A percentile compares a stretch with the other conserved stretches of the same genome.
Evolutionary conservation across 2,329 filamentous ascomycete species (phyloP).

Genomic region (Penicillium aurantiogriseum): DNA sequence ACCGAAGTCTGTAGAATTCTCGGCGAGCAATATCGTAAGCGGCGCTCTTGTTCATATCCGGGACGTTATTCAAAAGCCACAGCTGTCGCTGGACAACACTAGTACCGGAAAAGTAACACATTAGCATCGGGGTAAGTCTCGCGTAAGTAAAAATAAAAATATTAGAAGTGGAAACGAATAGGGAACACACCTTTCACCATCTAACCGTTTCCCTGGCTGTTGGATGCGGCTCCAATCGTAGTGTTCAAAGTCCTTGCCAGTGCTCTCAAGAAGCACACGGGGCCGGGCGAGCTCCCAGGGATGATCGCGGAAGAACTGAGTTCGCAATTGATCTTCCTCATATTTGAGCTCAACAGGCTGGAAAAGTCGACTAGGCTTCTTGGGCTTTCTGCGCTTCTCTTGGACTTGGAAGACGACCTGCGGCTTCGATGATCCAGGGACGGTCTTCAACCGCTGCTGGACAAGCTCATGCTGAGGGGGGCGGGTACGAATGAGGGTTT

Average conservation of each 20-base stretch:
- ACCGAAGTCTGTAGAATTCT: conserved; percentile 85
- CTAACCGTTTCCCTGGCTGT: conserved; percentile 72
- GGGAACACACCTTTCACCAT: conserved; percentile 72
- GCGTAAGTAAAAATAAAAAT: not conserved
- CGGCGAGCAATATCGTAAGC: conserved; percentile 86
- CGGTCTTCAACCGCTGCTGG: conserved; percentile 39
- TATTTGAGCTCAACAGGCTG: conserved; percentile 75
- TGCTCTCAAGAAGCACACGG: conserved; percentile 76
- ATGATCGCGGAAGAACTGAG: conserved; percentile 85
- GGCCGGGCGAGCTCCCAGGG: conserved; percentile 96
- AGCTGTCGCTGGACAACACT: conserved; percentile 92
- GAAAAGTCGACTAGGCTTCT: conserved; percentile 74
- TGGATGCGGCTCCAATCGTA: conserved; percentile 77
- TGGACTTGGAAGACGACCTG: conserved; percentile 38
- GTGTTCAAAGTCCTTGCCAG: conserved; percentile 74
- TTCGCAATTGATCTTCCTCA: conserved; percentile 77
- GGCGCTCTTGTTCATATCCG: conserved; percentile 57
- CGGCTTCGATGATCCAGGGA: conserved; percentile 29
- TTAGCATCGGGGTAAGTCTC: conserved; percentile 8
- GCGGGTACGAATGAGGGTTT: conserved; percentile 59
- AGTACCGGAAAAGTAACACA: conserved; percentile 9
- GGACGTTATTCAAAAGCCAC: conserved; percentile 70
- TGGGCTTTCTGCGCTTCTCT: conserved; percentile 46
- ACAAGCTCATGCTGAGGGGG: conserved; percentile 47
- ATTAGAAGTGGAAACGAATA: not conserved